Percentiles rank a stretch among this genome's conserved stretches.
phyloP scores from a whole-genome alignment of 805 yeast genomes.

The Komagataella mondaviorum region DNA sequence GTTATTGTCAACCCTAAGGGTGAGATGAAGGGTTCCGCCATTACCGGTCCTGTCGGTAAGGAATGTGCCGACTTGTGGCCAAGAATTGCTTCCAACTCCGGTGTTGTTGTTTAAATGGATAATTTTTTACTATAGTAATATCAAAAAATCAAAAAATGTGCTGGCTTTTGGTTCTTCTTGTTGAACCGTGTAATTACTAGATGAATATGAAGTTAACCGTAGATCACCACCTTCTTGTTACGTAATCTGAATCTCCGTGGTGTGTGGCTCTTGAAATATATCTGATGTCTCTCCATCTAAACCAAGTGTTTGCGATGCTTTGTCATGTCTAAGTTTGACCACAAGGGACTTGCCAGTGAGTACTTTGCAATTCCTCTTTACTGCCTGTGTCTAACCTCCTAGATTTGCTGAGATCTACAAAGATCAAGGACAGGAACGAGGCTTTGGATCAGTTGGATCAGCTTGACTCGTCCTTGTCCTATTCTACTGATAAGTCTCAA shows the following conservation, averaged over 20 bases:
- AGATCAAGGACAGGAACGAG: slow-evolving; percentile 40
- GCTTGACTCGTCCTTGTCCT: slow-evolving; percentile 9
- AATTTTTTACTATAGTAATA: neutral
- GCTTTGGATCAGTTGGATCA: slow-evolving; percentile 28
- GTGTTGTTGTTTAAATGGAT: slow-evolving; percentile 89
- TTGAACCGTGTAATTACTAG: slow-evolving; percentile 8
- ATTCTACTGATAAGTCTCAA: neutral
- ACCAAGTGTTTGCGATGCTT: slow-evolving; percentile 2
- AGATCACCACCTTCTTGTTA: neutral
- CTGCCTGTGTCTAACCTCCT: slow-evolving; percentile 3
- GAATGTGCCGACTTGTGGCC: slow-evolving; percentile 99
- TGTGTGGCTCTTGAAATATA: neutral
- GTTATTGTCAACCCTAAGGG: slow-evolving; percentile 99
- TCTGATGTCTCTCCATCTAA: neutral
- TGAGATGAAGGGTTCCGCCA: slow-evolving; percentile 99
- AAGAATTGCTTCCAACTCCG: slow-evolving; percentile 99
- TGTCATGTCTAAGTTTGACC: neutral
- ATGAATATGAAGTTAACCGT: neutral
- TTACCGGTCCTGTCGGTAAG: slow-evolving; percentile 99
- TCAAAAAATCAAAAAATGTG: slow-evolving; percentile 1
- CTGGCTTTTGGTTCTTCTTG: slow-evolving; percentile 3
- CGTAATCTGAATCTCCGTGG: neutral
- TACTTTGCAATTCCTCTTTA: neutral
- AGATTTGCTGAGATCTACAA: slow-evolving; percentile 29
- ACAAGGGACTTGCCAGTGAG: neutral